Evolutionary conservation across 1,139 yeast genomes (phyloP).

Genomic region (Kodamaea arcana): DNA sequence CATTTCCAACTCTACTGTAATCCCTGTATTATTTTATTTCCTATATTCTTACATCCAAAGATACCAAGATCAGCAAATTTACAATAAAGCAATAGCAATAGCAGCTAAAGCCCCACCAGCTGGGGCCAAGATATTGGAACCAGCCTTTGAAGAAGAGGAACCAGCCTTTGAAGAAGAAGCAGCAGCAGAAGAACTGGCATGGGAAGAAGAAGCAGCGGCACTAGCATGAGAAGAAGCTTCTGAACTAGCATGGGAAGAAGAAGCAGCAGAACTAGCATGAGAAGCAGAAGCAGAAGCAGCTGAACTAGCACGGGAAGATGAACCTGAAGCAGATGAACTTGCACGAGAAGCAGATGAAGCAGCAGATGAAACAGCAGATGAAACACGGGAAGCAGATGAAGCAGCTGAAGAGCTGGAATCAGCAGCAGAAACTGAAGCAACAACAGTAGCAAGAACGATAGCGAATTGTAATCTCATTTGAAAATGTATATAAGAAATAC

Average conservation of each 20-base stretch:
- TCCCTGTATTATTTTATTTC: too few species aligned
- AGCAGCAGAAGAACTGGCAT: conserved; percentile 7
- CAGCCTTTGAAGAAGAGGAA: conserved; percentile 14
- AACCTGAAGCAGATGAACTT: conserved; percentile 7
- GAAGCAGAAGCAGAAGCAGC: conserved; percentile 13
- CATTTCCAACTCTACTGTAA: too few species aligned
- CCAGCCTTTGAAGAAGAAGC: conserved; percentile 3
- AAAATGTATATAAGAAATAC: too few species aligned
- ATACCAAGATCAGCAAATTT: too few species aligned
- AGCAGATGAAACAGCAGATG: conserved; percentile 6
- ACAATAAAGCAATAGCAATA: background rate
- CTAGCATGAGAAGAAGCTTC: conserved; percentile 8
- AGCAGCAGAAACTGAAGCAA: conserved; percentile 10
- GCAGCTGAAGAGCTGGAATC: conserved; percentile 12
- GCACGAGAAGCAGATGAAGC: conserved; percentile 10
- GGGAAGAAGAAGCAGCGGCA: conserved; percentile 9
- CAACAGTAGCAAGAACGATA: conserved; percentile 9
- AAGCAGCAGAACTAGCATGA: conserved; percentile 9
- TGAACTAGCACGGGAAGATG: conserved; percentile 7
- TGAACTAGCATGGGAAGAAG: conserved; percentile 8
- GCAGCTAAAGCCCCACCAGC: background rate
- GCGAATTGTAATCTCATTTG: conserved; percentile 8
- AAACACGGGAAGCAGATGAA: conserved; percentile 8
- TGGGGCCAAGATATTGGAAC: conserved; percentile 3
- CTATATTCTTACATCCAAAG: too few species aligned